Percentiles rank a stretch among this genome's conserved stretches.
These are phyloP conservation scores for Magnolia sinica DNA, from an alignment of 164 flowering plant genomes.

Conservation along the genomic window DNA sequence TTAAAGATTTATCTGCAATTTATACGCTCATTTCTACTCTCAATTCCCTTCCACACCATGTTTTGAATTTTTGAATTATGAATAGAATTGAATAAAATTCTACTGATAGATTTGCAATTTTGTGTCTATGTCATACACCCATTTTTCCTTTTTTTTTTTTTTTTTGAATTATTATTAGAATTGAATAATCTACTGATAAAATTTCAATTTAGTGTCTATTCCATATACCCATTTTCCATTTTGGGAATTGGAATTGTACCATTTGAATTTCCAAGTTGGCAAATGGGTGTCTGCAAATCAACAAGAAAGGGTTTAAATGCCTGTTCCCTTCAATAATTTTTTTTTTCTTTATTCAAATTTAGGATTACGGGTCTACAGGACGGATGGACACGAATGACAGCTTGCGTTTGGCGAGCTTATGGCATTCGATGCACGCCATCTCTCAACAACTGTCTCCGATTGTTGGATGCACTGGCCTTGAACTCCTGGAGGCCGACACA, in stretches of 20 bases:
- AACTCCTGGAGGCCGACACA: constrained; percentile 86
- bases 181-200: background rate
- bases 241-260: background rate
- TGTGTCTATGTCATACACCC: too few relatives aligned
- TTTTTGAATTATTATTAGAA: background rate
- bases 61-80: too few relatives aligned
- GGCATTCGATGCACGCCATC: constrained; percentile 99
- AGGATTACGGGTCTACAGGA: constrained; percentile 88
- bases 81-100: background rate
- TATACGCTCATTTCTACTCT: background rate
- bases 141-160: too few relatives aligned
- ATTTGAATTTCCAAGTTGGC: background rate
- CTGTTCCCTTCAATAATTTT: background rate
- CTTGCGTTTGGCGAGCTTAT: constrained; percentile 83
- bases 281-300: background rate
- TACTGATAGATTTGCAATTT: background rate
- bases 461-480: constrained; percentile 75
- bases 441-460: constrained; percentile 89
- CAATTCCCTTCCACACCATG: too few relatives aligned
- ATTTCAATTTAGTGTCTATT: background rate
- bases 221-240: background rate
- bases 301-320: background rate
- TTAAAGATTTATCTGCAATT: background rate
- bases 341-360: background rate
- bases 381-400: constrained; percentile 95